Evolutionary conservation across 2,329 filamentous ascomycete species (phyloP), one percentile per base, ranked within the genome.

Genomic region (Neonectria hederae): DNA sequence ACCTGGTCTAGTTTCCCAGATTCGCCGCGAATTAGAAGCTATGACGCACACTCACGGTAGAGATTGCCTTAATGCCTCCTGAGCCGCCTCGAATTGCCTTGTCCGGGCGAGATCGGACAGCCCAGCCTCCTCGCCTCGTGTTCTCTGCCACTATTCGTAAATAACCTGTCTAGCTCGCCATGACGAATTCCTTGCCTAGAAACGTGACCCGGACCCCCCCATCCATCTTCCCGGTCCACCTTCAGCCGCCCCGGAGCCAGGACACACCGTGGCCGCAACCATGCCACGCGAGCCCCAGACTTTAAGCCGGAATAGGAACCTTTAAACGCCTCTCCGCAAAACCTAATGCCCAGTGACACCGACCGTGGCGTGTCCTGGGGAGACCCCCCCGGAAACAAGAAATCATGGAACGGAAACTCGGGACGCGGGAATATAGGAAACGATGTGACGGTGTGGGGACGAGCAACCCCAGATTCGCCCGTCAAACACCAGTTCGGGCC

Each of bases 251-350:
- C 28, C 54, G 14, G 38, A 32, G 28, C 59, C 22, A 42, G 51
- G 35, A 19, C 43, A 57, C 43, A 24, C 7, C 2, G 43, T 10
- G 22, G 6, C 22, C 22, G n/a, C 43, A 26, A n/a, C 10, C 40
- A 48, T 26, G 45, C 48, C 48, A 32, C n/a, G n/a, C 26, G 10
- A 24, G 38, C 58, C 53, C 46, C 58, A 40, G 56, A 53, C 40
- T 17, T 24, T 17, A 54, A 17, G 46, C 65, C 56, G 32, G 65
- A 67, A 63, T 64, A 67, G 66, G 66, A 21, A 68, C 64, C n/a
- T 65, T 62, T 67, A 66, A 60, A 65, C 66, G 59, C 66, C 38
- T 51, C 26, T 55, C 59, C 56, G 48, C 54, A 42, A 46, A 42
- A 14, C 35, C 35, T 28, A 42, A 3, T 56, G 55, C 43, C 26